Base-by-base conservation (phyloP, 1,284 basidiomycete species). In the Cryptococcus jaspeensis region DNA sequence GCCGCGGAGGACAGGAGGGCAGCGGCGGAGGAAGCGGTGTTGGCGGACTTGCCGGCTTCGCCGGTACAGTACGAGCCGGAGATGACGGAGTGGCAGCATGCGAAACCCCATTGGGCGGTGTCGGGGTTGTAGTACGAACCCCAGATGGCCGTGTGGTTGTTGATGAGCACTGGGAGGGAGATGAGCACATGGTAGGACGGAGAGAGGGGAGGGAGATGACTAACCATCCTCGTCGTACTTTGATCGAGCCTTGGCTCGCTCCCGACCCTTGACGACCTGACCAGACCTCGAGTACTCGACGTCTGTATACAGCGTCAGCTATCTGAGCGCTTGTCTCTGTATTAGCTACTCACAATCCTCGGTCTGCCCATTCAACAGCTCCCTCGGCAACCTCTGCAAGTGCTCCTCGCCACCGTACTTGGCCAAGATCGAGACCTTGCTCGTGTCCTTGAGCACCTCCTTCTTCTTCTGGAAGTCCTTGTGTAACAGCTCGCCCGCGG, bases 331-430 rank as follows among this genome's bases (percentile, higher is more conserved):
- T 35, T 42, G n/a, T 3, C n/a, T 18, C n/a, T 23, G 25, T 32
- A n/a, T 22, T 9, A n/a, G 25, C n/a, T 15, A 68, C 74, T 70
- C 61, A 77, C 75, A 99, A 61, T 94, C 85, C 77, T 99, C 96
- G 36, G 93, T 95, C 79, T 98, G 95, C 0, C 96, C 96, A 59
- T 87, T 85, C 39, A 92, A 77, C 37, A 99, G 81, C 78, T 99
- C 95, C 70, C 86, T 87, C 9, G 96, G 92, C 47, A 74, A 54
- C 18, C 68, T 62, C 75, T 93, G 87, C 58, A 99, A 82, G 77
- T 96, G 95, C 76, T 96, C 84, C 66, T 89, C 95, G 36, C 96
- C 96, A 52, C 96, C 96, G 65, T 99, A 99, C 77, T 85, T 90
- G 43, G 84, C 85, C 52, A 97, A 80, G 51, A 97, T 92, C 69